phyloP scores from a whole-genome alignment of 345 rosid genomes.

The Rhodomyrtus tomentosa region DNA sequence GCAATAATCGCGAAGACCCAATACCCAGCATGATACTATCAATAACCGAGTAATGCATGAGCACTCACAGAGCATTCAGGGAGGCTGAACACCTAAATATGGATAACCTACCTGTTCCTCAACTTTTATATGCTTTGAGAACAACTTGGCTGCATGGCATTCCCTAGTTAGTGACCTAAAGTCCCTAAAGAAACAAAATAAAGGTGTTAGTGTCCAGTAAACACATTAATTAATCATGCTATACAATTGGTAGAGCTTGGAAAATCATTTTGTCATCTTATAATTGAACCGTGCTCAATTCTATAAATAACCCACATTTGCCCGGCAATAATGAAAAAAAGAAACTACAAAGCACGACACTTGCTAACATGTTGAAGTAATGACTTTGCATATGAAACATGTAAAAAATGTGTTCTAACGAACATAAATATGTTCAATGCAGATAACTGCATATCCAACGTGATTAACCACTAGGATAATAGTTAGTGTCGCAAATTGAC shows the following conservation, averaged over 20 bases:
- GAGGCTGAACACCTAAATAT: neutral
- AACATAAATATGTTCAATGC: neutral
- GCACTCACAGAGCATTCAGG: neutral
- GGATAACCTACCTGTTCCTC: slow-evolving; percentile 67
- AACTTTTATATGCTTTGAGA: slow-evolving; percentile 84
- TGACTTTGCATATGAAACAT: neutral
- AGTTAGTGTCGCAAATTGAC: neutral
- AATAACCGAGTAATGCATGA: neutral
- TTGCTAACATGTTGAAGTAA: neutral
- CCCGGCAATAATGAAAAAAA: neutral
- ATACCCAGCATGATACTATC: neutral
- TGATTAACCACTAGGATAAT: neutral
- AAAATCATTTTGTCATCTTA: neutral
- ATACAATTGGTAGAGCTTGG: neutral
- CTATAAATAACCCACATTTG: neutral
- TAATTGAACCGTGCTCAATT: neutral
- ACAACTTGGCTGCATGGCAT: slow-evolving; percentile 64
- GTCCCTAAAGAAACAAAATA: slow-evolving; percentile 31
- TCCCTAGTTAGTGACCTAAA: slow-evolving; percentile 49
- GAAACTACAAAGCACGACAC: neutral
- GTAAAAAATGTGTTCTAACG: neutral
- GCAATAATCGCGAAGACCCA: neutral
- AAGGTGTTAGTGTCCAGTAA: neutral
- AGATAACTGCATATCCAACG: neutral
- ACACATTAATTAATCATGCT: neutral